Evolutionary conservation across 306 rosid genomes (phyloP).

Genomic region (Pterocarpus santalinus): DNA sequence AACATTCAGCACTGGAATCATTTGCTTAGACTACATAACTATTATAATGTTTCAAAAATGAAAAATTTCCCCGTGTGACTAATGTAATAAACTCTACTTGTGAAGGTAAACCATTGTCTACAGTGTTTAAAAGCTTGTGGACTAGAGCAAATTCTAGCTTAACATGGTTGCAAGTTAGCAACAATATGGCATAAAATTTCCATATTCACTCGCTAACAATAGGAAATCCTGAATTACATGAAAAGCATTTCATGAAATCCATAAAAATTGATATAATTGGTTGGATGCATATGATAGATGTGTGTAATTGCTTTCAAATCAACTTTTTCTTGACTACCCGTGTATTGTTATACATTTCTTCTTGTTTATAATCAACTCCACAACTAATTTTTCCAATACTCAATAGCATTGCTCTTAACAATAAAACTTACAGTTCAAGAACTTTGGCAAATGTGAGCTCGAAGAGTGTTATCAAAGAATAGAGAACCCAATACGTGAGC

Average conservation of each 20-base stretch:
- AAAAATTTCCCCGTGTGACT: not conserved
- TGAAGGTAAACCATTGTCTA: not conserved
- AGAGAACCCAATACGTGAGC: constrained; percentile 98
- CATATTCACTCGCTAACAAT: too few relatives aligned
- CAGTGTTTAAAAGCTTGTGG: too few relatives aligned
- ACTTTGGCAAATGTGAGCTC: constrained; percentile 94
- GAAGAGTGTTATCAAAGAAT: constrained; percentile 83
- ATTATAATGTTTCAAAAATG: not conserved
- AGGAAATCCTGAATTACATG: too few relatives aligned
- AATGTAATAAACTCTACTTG: not conserved
- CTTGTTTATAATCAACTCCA: not conserved
- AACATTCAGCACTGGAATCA: too few relatives aligned
- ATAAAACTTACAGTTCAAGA: constrained; percentile 68
- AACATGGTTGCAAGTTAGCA: too few relatives aligned
- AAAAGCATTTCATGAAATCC: too few relatives aligned
- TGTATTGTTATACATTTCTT: not conserved
- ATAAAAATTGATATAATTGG: not conserved
- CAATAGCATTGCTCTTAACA: constrained; percentile 3
- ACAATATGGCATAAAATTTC: too few relatives aligned
- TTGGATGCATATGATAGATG: not conserved
- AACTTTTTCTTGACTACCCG: not conserved
- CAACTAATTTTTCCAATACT: too few relatives aligned
- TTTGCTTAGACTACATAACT: not conserved
- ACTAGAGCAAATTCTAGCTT: too few relatives aligned
- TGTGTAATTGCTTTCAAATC: not conserved